A percentile compares a stretch with the other conserved stretches of the same genome.
Evolutionary conservation across 1,284 basidiomycete species (phyloP).

Genomic region (Cryptococcus amylolentus): DNA sequence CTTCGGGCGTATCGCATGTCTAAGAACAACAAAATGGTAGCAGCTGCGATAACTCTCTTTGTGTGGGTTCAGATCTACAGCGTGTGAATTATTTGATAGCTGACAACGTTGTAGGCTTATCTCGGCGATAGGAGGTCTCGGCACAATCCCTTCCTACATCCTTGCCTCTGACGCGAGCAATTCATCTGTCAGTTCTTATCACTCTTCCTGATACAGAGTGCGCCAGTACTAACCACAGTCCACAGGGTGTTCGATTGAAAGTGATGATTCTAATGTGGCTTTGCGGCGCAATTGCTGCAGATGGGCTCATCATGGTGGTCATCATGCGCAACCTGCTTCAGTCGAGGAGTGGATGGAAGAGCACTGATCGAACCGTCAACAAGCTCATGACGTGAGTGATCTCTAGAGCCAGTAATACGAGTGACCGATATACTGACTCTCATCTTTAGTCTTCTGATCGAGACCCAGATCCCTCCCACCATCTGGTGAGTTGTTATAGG

Average conservation of each 20-base stretch:
- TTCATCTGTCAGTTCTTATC: neutral
- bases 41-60: neutral
- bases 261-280: slow-evolving; percentile 3
- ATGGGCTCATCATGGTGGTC: slow-evolving; percentile 5
- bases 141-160: neutral
- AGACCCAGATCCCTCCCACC: slow-evolving; percentile 13
- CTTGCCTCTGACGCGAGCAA: neutral
- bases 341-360: slow-evolving; percentile 13
- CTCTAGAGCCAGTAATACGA: neutral
- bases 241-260: neutral
- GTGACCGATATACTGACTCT: neutral
- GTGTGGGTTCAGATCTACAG: slow-evolving; percentile 1
- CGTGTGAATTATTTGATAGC: neutral
- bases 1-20: slow-evolving; percentile 11
- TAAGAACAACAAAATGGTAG: slow-evolving; percentile 3
- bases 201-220: neutral
- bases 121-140: slow-evolving; percentile 3
- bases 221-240: neutral
- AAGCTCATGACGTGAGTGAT: slow-evolving; percentile 7
- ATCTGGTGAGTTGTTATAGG: slow-evolving; percentile 1
- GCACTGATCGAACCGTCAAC: slow-evolving; percentile 11
- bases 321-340: slow-evolving; percentile 6
- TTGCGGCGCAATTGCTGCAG: neutral
- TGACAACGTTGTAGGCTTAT: neutral
- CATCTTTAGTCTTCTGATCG: neutral